These are phyloP conservation scores for Pseudogymnoascus sp. DNA, from an alignment of 2,329 filamentous ascomycete species.

Conservation along the genomic window DNA sequence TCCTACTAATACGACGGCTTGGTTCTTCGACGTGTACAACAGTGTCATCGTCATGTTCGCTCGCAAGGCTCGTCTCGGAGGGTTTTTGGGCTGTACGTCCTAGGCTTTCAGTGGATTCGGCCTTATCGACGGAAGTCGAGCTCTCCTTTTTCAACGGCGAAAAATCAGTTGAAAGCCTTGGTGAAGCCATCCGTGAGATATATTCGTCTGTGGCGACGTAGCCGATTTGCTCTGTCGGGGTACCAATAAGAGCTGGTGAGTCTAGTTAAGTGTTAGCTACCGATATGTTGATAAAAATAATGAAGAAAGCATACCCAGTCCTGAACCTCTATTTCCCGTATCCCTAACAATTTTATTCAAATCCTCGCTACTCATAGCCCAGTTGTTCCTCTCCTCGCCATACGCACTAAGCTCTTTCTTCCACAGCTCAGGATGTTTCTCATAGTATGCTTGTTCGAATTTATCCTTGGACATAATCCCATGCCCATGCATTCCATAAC, in stretches of 20 bases:
- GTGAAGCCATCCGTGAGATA: conserved; percentile 66
- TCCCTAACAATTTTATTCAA: conserved; percentile 82
- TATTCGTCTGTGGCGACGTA: conserved; percentile 85
- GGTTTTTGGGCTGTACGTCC: conserved; percentile 29
- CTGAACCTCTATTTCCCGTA: conserved; percentile 48
- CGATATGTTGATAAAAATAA: conserved; percentile 18
- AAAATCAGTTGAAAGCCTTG: conserved; percentile 43
- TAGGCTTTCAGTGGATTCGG: conserved; percentile 37
- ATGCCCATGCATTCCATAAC: conserved; percentile 89
- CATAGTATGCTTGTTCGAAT: conserved; percentile 86
- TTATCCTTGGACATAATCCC: conserved; percentile 68
- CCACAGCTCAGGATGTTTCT: conserved; percentile 78
- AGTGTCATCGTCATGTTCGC: conserved; percentile 45
- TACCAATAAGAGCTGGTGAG: conserved; percentile 58
- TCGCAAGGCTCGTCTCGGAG: conserved; percentile 35
- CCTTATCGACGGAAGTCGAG: conserved; percentile 28
- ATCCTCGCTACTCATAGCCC: conserved; percentile 81
- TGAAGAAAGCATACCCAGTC: conserved; percentile 40
- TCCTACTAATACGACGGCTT: conserved; percentile 36
- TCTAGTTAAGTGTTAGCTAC: conserved; percentile 38
- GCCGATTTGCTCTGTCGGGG: conserved; percentile 84
- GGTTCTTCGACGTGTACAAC: conserved; percentile 75
- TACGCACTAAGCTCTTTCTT: conserved; percentile 63
- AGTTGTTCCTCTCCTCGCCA: conserved; percentile 54
- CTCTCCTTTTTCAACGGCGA: not conserved